A percentile compares a stretch with the other conserved stretches of the same genome.
Evolutionary conservation across 352 stramenopile species (phyloP).

Genomic region (Pythium sp.): DNA sequence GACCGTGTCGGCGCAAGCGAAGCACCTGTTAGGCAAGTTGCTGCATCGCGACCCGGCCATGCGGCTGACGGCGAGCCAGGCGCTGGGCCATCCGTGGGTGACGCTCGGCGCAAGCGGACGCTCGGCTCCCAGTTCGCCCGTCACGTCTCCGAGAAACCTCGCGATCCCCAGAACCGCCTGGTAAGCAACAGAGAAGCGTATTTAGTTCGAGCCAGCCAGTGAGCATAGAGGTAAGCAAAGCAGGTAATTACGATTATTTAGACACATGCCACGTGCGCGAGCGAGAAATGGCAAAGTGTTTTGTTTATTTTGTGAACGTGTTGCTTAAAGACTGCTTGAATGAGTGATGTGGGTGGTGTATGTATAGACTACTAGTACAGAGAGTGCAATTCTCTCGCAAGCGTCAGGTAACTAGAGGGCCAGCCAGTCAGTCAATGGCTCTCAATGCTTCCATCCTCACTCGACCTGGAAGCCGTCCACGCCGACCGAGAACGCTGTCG

Average conservation of each 20-base stretch:
- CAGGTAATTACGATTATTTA: conserved; percentile 3
- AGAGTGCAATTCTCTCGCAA: background rate
- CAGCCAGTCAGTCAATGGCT: background rate
- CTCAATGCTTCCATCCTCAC: conserved; percentile 4
- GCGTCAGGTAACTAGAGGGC: background rate
- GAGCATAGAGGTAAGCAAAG: background rate
- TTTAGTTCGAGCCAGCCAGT: background rate
- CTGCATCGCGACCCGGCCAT: conserved; percentile 64
- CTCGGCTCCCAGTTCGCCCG: conserved; percentile 39
- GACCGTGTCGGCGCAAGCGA: conserved; percentile 39
- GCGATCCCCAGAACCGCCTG: conserved; percentile 6
- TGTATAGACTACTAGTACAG: conserved; percentile 1
- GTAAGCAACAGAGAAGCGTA: conserved; percentile 1
- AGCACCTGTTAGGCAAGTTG: conserved; percentile 69
- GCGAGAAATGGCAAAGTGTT: background rate
- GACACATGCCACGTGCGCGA: background rate
- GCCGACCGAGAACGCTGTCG: conserved; percentile 36
- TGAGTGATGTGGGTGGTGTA: background rate
- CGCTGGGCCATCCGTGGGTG: conserved; percentile 86
- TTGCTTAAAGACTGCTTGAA: background rate
- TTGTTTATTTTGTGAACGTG: background rate
- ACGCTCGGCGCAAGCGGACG: conserved; percentile 27
- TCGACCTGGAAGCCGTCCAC: conserved; percentile 52
- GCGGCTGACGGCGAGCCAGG: conserved; percentile 75
- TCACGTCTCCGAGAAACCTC: conserved; percentile 18